Conservation (phyloP, 331 rosid genomes). For the Quercus phellos region DNA sequence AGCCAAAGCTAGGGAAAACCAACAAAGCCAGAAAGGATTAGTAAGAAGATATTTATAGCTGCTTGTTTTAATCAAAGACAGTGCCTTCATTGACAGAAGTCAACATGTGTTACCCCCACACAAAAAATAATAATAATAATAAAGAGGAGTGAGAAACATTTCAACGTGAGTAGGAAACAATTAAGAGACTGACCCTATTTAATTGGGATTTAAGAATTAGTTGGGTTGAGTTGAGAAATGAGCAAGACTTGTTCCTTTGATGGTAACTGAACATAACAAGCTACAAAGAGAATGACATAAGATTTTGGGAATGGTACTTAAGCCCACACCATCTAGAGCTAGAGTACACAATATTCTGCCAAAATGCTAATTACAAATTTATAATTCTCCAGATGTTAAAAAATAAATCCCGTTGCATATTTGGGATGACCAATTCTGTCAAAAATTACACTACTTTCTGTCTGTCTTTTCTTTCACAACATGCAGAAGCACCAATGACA, state of each 20-base stretch:
- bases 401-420: neutral
- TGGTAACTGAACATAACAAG: neutral
- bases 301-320: slow-evolving; percentile 5
- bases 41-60: neutral
- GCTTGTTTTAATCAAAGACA: neutral
- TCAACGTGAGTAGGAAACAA: neutral
- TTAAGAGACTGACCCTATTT: neutral
- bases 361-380: neutral
- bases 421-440: neutral
- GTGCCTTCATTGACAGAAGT: neutral
- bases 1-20: neutral
- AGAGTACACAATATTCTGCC: slow-evolving; percentile 6
- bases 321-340: slow-evolving; percentile 9
- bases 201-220: neutral
- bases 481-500: neutral
- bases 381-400: neutral
- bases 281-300: slow-evolving; percentile 10
- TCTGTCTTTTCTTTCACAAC: neutral
- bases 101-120: neutral
- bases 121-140: too few relatives aligned
- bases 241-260: neutral
- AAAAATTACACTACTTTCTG: neutral
- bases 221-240: neutral
- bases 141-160: neutral
- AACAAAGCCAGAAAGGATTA: neutral